Base-by-base conservation (phyloP, 495 filamentous ascomycete genomes). In the Cetradonia linearis region DNA sequence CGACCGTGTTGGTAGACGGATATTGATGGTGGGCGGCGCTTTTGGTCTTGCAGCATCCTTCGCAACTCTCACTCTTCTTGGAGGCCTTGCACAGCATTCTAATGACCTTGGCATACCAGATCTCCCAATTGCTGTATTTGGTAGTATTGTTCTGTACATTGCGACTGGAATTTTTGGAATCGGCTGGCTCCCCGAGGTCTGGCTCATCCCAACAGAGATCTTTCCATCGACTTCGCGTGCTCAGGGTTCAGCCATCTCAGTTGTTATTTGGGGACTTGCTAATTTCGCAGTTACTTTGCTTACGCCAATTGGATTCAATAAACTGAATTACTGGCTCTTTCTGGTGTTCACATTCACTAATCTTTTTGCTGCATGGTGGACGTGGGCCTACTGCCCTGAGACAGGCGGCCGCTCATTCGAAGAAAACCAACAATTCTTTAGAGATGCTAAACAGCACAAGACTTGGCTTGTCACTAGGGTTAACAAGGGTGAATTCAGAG, bases 201-300 rank as follows among this genome's bases (percentile, higher is more conserved):
- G 79, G 80, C 68, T 82, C 16, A 80, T 83, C 55, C 80, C 80
- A 3, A 83, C 80, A 1, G 79, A 83, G 62, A 81, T 83, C 60
- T 82, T 74, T 63, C 77, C 80, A 11, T 78, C 71, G 27, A 74
- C 73, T 14, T 77, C 80, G 13, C 70, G 80, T 28, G 79, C 79
- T 20, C 75, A 77, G 66, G 80, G 78, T 7, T 73, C 75, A 33
- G 76, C 78, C 47, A 70, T 81, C 49, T 73, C 69, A 16, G 78
- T 82, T 44, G 73, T 82, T 40, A 69, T 80, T 53, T 83, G 80
- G 80, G 80, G 80, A 5, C 46, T 82, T 28, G 77, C 78, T 25
- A 83, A 83, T 62, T 82, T 81, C 62, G 68, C 72, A 10, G 72
- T 82, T 57, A 83, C 80, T 0, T 68, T 82, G 2, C 59, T 81